Base-by-base conservation (phyloP, 306 rosid genomes). In the Begonia fuchsioides region DNA sequence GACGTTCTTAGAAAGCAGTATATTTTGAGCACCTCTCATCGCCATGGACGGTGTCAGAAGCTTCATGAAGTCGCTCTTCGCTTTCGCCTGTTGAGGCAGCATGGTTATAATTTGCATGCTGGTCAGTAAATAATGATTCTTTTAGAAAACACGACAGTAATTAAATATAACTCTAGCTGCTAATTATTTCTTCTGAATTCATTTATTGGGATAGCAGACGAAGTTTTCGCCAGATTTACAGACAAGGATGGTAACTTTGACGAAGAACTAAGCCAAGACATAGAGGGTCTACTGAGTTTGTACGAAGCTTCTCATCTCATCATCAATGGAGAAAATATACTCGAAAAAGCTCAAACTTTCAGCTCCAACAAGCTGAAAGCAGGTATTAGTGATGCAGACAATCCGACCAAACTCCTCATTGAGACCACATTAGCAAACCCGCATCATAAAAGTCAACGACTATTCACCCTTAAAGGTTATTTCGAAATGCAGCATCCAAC, bases 361-460 rank as follows among this genome's bases (percentile, higher is more conserved):
- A 44, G 70, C 10, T 11, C 20, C 8, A 32, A 52, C 15, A 39
- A 43, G 32, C 59, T 73, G 6, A 47, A n/a, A n/a, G n/a, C n/a
- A 17, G 1, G 49, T 38, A 5, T 47, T 39, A 5, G 14, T 45
- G 26, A 2, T 50, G 20, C 18, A 55, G 18, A 17, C 43, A n/a
- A n/a, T n/a, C n/a, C n/a, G n/a, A n/a, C n/a, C n/a, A n/a, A n/a
- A n/a, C n/a, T n/a, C n/a, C n/a, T n/a, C n/a, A n/a, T n/a, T n/a
- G n/a, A n/a, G 2, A 53, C 49, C 52, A 39, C 85, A 12, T 43
- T 85, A 51, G 66, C 46, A 13, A 46, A 69, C 19, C 95, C 93
- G n/a, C 70, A 61, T 38, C 80, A 78, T 70, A 81, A 53, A 65
- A 85, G 72, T 58, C n/a, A n/a, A n/a, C n/a, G n/a, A n/a, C n/a